Base-by-base conservation (phyloP, 1,284 basidiomycete genomes). In the Cutaneotrichosporon daszewskae region DNA sequence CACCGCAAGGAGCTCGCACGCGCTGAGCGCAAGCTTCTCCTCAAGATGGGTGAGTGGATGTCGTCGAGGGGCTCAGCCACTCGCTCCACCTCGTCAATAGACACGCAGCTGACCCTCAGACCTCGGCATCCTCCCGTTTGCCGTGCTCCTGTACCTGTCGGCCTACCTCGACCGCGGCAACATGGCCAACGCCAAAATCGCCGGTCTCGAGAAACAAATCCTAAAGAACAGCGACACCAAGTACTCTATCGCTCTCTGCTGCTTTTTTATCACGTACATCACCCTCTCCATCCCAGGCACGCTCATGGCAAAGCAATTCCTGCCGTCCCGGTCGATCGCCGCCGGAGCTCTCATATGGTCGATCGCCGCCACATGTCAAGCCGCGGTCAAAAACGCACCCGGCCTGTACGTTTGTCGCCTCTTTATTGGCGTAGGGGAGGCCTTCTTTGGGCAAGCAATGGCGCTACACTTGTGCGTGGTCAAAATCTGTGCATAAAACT, bases 11-110 rank as follows among this genome's bases (percentile, higher is more conserved):
- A 59, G 36, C 45, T 32, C 6, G 49, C 51, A 14, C 55, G 54
- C 13, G 28, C 38, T 8, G 38, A 40, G 29, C 38, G 38, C 53
- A 83, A 82, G 14, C 72, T 84, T 39, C 89, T 89, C 60, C 79
- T 80, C 44, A 81, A 83, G 10, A 74, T 89, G 12, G 83, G 56
- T 32, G 27, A 24, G 29, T n/a, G 8, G 24, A 22, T 13, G n/a
- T 16, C 22, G 29, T 35, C n/a, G 5, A 10, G 20, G 13, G 28
- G 16, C 27, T 46, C 37, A 38, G 27, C 31, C 14, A 26, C 8
- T 9, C 22, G 10, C 11, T 10, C 7, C 25, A 1, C 26, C 17
- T 22, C 37, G 19, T 23, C 20, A 32, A 29, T n/a, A 11, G 14
- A 9, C 9, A 7, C 22, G 10, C 16, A 0, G 35, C 40, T 42